Conservation (phyloP, 768 basidiomycete species). For the Steccherinum ochraceum region DNA sequence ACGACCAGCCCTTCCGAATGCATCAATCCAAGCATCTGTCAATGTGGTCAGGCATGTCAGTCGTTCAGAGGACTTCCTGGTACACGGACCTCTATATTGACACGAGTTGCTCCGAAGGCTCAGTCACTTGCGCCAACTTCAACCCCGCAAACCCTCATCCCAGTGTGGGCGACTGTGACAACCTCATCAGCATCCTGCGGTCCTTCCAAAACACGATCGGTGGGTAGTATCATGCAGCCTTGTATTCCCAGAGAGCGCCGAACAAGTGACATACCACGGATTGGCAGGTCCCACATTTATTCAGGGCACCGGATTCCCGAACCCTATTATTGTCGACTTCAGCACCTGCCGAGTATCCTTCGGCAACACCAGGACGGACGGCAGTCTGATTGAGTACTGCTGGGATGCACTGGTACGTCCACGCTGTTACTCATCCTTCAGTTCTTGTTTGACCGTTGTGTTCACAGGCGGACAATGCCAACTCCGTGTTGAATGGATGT, state of each 20-base stretch:
- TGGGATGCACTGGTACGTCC: neutral
- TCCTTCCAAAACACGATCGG: neutral
- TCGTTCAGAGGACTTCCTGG: too few relatives aligned
- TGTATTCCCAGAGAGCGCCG: neutral
- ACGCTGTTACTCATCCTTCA: too few relatives aligned
- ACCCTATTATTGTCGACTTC: conserved; percentile 3
- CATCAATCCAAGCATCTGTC: neutral
- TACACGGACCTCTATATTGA: too few relatives aligned
- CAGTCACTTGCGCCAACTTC: neutral
- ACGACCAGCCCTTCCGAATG: conserved; percentile 1
- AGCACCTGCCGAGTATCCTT: neutral
- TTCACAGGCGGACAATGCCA: neutral
- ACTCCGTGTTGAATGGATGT: neutral
- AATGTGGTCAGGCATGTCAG: neutral
- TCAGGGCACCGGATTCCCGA: conserved; percentile 3
- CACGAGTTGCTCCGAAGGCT: neutral
- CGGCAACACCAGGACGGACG: conserved; percentile 1
- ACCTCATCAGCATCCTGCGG: neutral
- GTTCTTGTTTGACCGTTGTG: too few relatives aligned
- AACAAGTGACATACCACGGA: neutral
- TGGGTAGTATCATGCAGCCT: neutral
- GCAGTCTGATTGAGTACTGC: neutral
- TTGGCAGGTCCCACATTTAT: conserved; percentile 2
- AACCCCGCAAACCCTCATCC: neutral
- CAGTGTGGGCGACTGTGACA: neutral